Percentiles rank a stretch among this genome's conserved stretches.
Conservation (phyloP, 2,329 filamentous ascomycete genomes). For the Trichoderma arundinaceum region DNA sequence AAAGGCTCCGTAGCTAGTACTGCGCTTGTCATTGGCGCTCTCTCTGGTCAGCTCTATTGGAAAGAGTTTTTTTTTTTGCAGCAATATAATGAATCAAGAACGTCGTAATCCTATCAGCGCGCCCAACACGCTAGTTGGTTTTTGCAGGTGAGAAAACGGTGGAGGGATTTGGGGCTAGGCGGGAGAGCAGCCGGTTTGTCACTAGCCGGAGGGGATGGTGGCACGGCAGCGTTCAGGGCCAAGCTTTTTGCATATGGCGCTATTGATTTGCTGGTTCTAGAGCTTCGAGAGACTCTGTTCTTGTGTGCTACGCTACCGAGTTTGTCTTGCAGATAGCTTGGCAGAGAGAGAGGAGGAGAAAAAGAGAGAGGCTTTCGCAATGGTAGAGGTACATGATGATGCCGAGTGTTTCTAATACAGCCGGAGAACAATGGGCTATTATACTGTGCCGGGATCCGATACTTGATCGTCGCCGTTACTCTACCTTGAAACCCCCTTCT, state of each 20-base stretch:
- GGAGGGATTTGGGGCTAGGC: slow-evolving; percentile 16
- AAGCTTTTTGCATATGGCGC: slow-evolving; percentile 16
- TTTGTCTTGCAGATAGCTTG: neutral
- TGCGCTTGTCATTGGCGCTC: neutral
- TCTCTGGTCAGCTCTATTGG: neutral
- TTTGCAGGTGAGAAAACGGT: slow-evolving; percentile 15
- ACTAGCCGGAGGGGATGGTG: slow-evolving; percentile 17
- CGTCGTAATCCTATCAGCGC: neutral
- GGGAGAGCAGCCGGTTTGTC: slow-evolving; percentile 23
- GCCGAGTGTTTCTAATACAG: neutral
- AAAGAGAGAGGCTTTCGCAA: neutral
- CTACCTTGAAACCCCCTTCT: too few relatives aligned
- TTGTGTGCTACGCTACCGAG: slow-evolving; percentile 9
- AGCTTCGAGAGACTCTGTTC: neutral
- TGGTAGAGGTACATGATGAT: too few relatives aligned
- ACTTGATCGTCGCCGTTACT: too few relatives aligned
- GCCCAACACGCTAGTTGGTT: neutral
- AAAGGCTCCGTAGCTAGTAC: neutral
- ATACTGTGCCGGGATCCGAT: too few relatives aligned
- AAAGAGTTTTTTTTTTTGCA: neutral
- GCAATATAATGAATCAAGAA: neutral
- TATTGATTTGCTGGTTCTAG: slow-evolving; percentile 25
- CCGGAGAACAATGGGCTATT: neutral
- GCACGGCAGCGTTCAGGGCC: slow-evolving; percentile 10
- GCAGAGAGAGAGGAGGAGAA: neutral